A percentile compares a stretch with the other conserved stretches of the same genome.
Evolutionary conservation across 345 rosid genomes (phyloP).

Genomic region (Reutealis trisperma): DNA sequence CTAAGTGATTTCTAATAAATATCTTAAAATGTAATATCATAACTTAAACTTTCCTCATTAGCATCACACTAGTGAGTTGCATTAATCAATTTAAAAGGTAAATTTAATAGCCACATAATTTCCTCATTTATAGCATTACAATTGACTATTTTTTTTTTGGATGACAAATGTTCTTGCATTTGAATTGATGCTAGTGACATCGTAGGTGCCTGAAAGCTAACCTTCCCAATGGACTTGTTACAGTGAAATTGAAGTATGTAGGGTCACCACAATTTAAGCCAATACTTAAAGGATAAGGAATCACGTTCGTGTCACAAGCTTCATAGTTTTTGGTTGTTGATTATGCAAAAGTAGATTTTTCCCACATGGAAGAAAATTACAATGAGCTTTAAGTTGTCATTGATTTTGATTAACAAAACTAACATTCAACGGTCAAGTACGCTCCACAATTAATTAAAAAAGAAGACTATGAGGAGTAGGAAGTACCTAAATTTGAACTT

Average conservation of each 20-base stretch:
- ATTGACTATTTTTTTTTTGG: conserved; percentile 22
- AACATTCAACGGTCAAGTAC: too few species aligned
- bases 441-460: too few species aligned
- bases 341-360: conserved; percentile 34
- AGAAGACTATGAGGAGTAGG: background rate
- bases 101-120: conserved; percentile 18
- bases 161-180: conserved; percentile 39
- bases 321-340: conserved; percentile 43
- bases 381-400: too few species aligned
- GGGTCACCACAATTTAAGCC: conserved; percentile 61
- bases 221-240: conserved; percentile 42
- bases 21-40: background rate
- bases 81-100: conserved; percentile 31
- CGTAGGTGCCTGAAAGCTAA: conserved; percentile 39
- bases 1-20: conserved; percentile 51
- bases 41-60: background rate
- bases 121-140: conserved; percentile 12
- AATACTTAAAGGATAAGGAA: conserved; percentile 69
- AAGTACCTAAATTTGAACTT: background rate
- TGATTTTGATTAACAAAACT: too few species aligned
- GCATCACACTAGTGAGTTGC: background rate
- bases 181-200: conserved; percentile 45
- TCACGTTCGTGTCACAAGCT: conserved; percentile 47
- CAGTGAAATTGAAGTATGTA: conserved; percentile 52
- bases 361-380: too few species aligned